Percentiles rank a stretch among this genome's conserved stretches.
phyloP scores from a whole-genome alignment of 78 protist species.

The Dictyostelium citrinum region DNA sequence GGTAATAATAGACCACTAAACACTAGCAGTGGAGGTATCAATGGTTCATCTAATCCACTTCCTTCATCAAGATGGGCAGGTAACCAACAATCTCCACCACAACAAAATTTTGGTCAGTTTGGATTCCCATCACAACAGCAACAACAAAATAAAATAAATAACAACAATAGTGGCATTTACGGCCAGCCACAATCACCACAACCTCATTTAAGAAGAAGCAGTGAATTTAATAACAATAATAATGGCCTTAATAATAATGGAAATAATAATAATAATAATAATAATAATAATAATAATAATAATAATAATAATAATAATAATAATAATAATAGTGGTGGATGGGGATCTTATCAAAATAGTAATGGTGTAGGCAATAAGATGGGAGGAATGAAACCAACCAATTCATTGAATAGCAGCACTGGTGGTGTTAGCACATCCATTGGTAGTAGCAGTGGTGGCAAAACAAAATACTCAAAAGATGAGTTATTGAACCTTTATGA shows the following conservation, averaged over 20 bases:
- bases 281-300: neutral
- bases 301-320: neutral
- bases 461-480: constrained; percentile 54
- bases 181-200: constrained; percentile 9
- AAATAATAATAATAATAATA: neutral
- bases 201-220: constrained; percentile 11
- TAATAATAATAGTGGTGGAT: neutral
- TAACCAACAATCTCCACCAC: neutral
- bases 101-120: neutral
- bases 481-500: constrained; percentile 52
- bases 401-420: neutral
- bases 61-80: neutral
- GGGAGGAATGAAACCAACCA: neutral
- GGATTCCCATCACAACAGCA: constrained; percentile 22
- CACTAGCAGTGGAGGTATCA: neutral
- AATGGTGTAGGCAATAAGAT: neutral
- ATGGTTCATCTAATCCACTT: neutral
- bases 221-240: neutral
- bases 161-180: neutral
- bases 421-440: constrained; percentile 12
- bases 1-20: neutral
- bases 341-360: neutral
- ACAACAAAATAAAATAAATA: neutral
- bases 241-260: neutral
- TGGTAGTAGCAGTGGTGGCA: neutral